Evolutionary conservation across 768 basidiomycete species (phyloP).

Genomic region (Boletus patriciae): DNA sequence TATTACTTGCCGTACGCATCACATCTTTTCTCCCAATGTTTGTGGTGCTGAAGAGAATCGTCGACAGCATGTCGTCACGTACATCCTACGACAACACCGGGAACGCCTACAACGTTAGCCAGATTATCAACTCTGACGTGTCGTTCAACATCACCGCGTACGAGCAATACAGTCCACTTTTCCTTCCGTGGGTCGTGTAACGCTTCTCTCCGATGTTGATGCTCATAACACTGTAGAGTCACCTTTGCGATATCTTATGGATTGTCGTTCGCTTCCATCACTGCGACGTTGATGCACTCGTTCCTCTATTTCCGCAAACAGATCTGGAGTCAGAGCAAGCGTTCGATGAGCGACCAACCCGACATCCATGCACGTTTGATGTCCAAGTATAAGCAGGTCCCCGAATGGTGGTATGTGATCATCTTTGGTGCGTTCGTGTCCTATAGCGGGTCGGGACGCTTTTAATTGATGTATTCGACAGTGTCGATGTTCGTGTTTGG

Average conservation of each 20-base stretch:
- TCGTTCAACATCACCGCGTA: slow-evolving; percentile 60
- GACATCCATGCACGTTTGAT: slow-evolving; percentile 69
- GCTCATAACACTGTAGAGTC: slow-evolving; percentile 27
- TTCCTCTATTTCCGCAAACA: slow-evolving; percentile 76
- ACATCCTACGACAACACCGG: slow-evolving; percentile 68
- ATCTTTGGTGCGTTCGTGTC: slow-evolving; percentile 24
- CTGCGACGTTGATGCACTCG: slow-evolving; percentile 72
- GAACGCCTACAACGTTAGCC: slow-evolving; percentile 52
- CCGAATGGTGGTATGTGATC: slow-evolving; percentile 57
- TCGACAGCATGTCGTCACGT: slow-evolving; percentile 56
- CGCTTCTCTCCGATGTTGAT: not conserved
- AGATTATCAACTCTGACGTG: slow-evolving; percentile 52
- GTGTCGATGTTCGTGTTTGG: slow-evolving; percentile 58
- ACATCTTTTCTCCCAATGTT: not conserved
- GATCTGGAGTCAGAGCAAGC: slow-evolving; percentile 68
- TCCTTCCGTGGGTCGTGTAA: slow-evolving; percentile 42
- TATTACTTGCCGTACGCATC: slow-evolving; percentile 53
- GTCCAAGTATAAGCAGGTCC: slow-evolving; percentile 55
- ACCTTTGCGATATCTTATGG: slow-evolving; percentile 81
- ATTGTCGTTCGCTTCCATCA: slow-evolving; percentile 80
- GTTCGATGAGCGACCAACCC: slow-evolving; percentile 73
- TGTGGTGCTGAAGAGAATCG: not conserved
- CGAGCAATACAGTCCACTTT: slow-evolving; percentile 58
- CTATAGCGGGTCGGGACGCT: not conserved
- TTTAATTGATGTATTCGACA: not conserved